Evolutionary conservation across 768 basidiomycete species (phyloP).

Genomic region (Hortiboletus flavorubellus): DNA sequence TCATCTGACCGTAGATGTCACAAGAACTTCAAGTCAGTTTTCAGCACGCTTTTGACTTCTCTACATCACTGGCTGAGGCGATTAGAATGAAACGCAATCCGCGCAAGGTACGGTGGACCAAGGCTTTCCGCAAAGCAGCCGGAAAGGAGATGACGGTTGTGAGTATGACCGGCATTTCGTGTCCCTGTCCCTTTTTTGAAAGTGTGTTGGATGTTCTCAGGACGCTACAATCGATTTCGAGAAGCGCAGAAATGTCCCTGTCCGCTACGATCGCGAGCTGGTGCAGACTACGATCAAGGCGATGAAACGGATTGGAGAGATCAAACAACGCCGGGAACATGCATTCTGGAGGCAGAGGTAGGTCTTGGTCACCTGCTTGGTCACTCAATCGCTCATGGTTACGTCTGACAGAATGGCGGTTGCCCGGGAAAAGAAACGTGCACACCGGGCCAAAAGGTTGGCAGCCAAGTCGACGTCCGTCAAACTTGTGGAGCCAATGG

Average conservation of each 20-base stretch:
- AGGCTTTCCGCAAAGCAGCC: slow-evolving; percentile 97
- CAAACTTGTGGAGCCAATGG: slow-evolving; percentile 65
- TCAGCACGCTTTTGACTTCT: not conserved
- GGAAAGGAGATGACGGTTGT: slow-evolving; percentile 99
- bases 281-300: slow-evolving; percentile 91
- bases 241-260: slow-evolving; percentile 95
- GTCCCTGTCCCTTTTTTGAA: not conserved
- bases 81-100: slow-evolving; percentile 98
- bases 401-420: slow-evolving; percentile 69
- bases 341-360: slow-evolving; percentile 96
- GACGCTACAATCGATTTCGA: slow-evolving; percentile 99
- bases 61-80: not conserved
- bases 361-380: slow-evolving; percentile 8
- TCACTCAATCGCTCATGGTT: not conserved
- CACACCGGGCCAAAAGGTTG: slow-evolving; percentile 65
- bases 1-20: slow-evolving; percentile 64
- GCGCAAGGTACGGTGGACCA: slow-evolving; percentile 98
- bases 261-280: slow-evolving; percentile 94
- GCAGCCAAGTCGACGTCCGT: slow-evolving; percentile 52
- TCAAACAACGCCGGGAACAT: slow-evolving; percentile 84
- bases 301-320: slow-evolving; percentile 93
- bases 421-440: slow-evolving; percentile 72
- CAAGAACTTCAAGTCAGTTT: slow-evolving; percentile 95
- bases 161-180: slow-evolving; percentile 29
- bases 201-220: slow-evolving; percentile 39